Percentiles rank a stretch among this genome's conserved stretches.
These are phyloP conservation scores for Kluyveromyces aestuarii DNA, from an alignment of 805 yeast species.

Conservation along the genomic window DNA sequence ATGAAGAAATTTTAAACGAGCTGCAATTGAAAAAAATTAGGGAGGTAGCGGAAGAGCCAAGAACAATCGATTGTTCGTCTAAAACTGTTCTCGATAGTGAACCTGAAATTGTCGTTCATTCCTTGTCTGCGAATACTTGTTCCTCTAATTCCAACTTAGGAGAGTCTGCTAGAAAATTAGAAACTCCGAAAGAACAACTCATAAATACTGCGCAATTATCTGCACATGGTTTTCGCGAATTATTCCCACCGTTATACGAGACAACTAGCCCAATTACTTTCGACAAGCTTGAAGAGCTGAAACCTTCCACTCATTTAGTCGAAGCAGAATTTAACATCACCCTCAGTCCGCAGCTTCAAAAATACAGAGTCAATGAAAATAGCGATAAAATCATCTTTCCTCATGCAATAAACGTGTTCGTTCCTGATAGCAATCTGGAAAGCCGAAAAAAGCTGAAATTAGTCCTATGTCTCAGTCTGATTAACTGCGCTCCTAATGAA, in stretches of 20 bases:
- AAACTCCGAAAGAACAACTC: constrained; percentile 24
- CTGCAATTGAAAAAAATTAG: constrained; percentile 15
- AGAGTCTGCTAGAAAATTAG: background rate
- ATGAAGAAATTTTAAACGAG: constrained; percentile 21
- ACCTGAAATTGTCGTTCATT: background rate
- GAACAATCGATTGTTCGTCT: background rate
- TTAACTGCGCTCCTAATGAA: constrained; percentile 21
- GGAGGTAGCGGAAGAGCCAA: constrained; percentile 1
- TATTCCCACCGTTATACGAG: background rate
- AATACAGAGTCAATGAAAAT: constrained; percentile 9
- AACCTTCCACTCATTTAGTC: background rate
- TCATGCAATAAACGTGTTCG: constrained; percentile 10
- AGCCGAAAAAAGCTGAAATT: constrained; percentile 36
- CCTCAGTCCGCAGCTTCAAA: constrained; percentile 16
- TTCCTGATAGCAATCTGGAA: constrained; percentile 26
- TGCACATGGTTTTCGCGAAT: constrained; percentile 20
- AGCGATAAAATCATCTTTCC: constrained; percentile 8
- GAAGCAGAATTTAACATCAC: constrained; percentile 11
- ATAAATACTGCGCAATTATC: constrained; percentile 24
- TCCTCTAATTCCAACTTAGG: background rate
- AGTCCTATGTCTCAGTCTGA: constrained; percentile 35
- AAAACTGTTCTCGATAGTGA: background rate
- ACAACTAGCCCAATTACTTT: background rate
- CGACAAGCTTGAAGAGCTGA: background rate
- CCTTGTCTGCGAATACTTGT: background rate